Evolutionary conservation across 164 flowering plant species (phyloP).

Genomic region (Dillenia suffruticosa): DNA sequence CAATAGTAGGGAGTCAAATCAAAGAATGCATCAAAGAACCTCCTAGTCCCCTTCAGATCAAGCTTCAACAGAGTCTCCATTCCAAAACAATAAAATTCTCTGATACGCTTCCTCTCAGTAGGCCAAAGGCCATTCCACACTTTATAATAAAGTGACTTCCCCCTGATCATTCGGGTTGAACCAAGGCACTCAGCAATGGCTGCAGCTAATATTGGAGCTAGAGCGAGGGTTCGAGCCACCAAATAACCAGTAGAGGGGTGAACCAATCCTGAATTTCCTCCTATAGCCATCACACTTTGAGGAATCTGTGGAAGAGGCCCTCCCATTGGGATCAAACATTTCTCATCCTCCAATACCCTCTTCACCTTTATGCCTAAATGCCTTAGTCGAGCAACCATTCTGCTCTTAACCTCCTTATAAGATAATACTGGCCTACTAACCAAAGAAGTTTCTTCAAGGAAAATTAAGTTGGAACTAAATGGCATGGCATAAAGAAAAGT

Average conservation of each 20-base stretch:
- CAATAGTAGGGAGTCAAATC: conserved; percentile 58
- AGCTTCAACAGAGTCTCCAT: conserved; percentile 78
- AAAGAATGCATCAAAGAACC: conserved; percentile 78
- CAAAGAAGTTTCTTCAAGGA: conserved; percentile 75
- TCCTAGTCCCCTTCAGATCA: conserved; percentile 58
- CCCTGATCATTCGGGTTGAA: conserved; percentile 72
- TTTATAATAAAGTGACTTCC: conserved; percentile 34
- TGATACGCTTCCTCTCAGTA: conserved; percentile 27
- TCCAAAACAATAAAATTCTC: conserved; percentile 69
- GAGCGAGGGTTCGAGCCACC: conserved; percentile 50
- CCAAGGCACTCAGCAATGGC: conserved; percentile 67
- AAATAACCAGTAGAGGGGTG: conserved; percentile 76
- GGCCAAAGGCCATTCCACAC: conserved; percentile 78
- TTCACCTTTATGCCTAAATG: conserved; percentile 67
- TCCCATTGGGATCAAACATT: conserved; percentile 86
- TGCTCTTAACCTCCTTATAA: conserved; percentile 48
- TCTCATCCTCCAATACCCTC: conserved; percentile 63
- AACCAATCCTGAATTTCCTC: conserved; percentile 65
- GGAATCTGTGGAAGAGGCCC: conserved; percentile 77
- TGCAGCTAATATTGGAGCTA: conserved; percentile 42
- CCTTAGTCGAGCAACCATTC: conserved; percentile 78
- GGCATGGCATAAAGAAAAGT: conserved; percentile 85
- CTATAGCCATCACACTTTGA: conserved; percentile 55
- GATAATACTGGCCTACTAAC: conserved; percentile 61
- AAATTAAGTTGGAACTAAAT: conserved; percentile 44